Base-by-base conservation (phyloP, 495 filamentous ascomycete species). In the Parmelia sp. region DNA sequence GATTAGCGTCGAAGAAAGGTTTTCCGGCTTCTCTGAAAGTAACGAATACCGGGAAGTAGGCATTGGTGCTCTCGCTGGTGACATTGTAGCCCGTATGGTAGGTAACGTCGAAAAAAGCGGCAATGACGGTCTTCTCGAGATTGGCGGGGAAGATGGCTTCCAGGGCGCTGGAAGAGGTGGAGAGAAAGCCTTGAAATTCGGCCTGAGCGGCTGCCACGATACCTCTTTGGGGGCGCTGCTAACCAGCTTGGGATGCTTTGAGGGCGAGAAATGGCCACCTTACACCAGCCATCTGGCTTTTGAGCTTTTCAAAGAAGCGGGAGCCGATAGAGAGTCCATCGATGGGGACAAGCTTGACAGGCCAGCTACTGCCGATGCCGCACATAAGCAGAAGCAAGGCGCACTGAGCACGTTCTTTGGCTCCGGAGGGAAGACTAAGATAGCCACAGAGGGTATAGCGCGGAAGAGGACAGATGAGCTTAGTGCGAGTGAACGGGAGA, bases 1-100 rank as follows among this genome's bases (percentile, higher is more conserved):
- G 35, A 90, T 97, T 57, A 84, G 80, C 49, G 86, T 90, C 3
- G 94, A 98, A 67, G 95, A 98, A 76, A 97, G 94, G 94, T 97
- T 88, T 71, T 76, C 85, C 11, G 94, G 93, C 6, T 98, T 92
- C 72, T 80, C 79, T 45, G 91, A 96, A 75, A 91, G 84, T 62
- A 74, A 70, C 31, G 94, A 98, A 74, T 97, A 94, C 77, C 86
- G 94, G 9, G 82, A 78, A 68, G 78, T 98, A 4, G 94, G 95
- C 4, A 92, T 96, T 63, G 94, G 94, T 49, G 83, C 80, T 21
- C 75, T 97, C 23, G 74, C 95, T 69, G 92, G 90, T 4, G 94
- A 98, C 71, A 75, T 96, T 39, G 85, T 91, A n/a, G 80, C 83
- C 47, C 81, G 91, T 5, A 96, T 97, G 92, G 82, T 92, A 17